Base-by-base conservation (phyloP, 1,284 basidiomycete genomes). In the Cryptococcus neoformans region DNA sequence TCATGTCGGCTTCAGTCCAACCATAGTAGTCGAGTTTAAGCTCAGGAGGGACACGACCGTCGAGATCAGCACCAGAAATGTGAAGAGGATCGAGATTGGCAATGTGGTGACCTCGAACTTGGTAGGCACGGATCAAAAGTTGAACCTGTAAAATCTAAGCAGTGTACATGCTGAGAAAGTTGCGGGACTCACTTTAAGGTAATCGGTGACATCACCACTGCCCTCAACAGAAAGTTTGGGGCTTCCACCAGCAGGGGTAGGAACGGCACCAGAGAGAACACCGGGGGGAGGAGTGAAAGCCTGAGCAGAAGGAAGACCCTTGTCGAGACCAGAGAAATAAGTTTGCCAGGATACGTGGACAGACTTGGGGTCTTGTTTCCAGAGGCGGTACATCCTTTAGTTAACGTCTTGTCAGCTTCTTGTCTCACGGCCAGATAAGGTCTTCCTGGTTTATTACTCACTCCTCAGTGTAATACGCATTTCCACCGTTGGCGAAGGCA, bases 21-120 rank as follows among this genome's bases (percentile, higher is more conserved):
- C 95, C 93, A 79, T 97, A 99, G 59, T 88, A 89, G 68, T 88
- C 89, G 66, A 96, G 83, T 66, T 92, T 90, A 28, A 97, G 85
- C 75, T 97, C 93, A 1, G 91, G 87, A 3, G 92, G 92, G 16
- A 83, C 81, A 16, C 83, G 80, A 55, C 86, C 82, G 53, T 84
- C 85, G 51, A 96, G 84, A 74, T 98, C 94, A 49, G 92, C 84
- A 69, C 94, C 86, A 59, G 90, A 82, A 69, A 99, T 94, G 46
- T 92, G 92, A 35, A 99, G 85, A 40, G 95, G 95, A 74, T 99
- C 95, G 58, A 99, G 83, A 67, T 94, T 88, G 55, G 95, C 96
- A 65, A 95, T 84, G 74, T 96, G 92, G 76, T 99, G 96, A 39
- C 96, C 95, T 57, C 94, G 90, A 36, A 99, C 95, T 86, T 99